Evolutionary conservation across 2,329 filamentous ascomycete genomes (phyloP), one percentile per base, ranked within the genome.

Genomic region (Penicillium sp.): DNA sequence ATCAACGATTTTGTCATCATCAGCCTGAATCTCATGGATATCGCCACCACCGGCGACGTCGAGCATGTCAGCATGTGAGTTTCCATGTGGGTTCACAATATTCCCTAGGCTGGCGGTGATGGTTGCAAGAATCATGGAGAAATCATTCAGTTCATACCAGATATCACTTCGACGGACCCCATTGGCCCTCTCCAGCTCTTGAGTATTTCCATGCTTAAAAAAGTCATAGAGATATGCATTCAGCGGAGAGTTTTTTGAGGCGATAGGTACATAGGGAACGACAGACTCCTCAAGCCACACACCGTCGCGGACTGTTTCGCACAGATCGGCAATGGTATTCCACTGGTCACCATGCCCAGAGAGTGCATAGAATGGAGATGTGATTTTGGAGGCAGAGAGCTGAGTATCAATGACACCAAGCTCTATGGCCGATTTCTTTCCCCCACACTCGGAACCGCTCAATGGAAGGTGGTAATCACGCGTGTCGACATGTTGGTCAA

Each of bases 241-340:
- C 14, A 77, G 60, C 58, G 72, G 60, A 55, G 74, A 70, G 53
- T 88, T 83, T 26, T 85, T 76, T 0, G 85, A 83, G 63, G 83
- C 83, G 11, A 91, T 74, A 5, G 81, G 80, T 4, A 92, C 80
- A 68, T 89, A 84, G 0, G 90, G 90, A 25, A 93, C 85, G 1
- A 88, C 86, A 0, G 87, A 82, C 66, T 90, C 83, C 65, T 93
- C 90, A 0, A 93, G 81, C 75, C 91, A 92, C 1, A 93, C 84
- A 0, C 85, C 89, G 7, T 80, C 80, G 27, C 90, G 85, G 8
- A 84, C 82, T 1, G 84, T 88, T 9, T 78, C 76, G 70, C 88
- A 91, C 1, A 93, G 80, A 50, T 92, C 88, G 19, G 82, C 78
- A 19, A 92, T 85, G 0, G 81, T 86, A 2, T 75, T 69, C 69